Conservation (phyloP, 345 rosid genomes). For the Zanthoxylum bungeanum region DNA sequence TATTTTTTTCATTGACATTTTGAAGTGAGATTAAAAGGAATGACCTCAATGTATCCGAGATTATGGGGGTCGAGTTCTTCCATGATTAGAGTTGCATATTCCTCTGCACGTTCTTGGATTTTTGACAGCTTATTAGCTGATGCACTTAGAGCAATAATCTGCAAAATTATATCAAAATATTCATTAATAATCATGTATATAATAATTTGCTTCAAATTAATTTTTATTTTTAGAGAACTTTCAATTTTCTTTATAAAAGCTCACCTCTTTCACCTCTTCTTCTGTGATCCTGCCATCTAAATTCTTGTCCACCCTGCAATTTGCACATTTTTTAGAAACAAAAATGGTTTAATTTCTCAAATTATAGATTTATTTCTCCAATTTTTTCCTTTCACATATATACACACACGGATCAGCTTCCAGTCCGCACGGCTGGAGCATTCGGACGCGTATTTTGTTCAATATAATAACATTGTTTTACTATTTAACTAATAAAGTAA, state of each 20-base stretch:
- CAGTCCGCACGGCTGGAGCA: no score
- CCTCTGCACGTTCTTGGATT: constrained; percentile 66
- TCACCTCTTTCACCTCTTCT: constrained; percentile 80
- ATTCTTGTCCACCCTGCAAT: constrained; percentile 74
- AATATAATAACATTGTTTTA: no score
- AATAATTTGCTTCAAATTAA: background rate
- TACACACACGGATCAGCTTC: no score
- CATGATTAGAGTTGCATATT: constrained; percentile 84
- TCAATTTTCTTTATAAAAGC: background rate
- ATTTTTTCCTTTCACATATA: no score
- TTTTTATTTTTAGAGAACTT: background rate
- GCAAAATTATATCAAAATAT: constrained; percentile 10
- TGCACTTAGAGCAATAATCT: constrained; percentile 81
- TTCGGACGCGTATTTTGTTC: no score
- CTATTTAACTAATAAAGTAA: no score
- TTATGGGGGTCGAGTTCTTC: constrained; percentile 77
- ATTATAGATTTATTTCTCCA: background rate
- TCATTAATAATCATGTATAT: background rate
- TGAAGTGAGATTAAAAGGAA: background rate
- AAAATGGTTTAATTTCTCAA: background rate
- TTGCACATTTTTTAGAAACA: background rate
- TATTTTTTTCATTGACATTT: background rate
- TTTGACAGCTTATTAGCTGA: constrained; percentile 72
- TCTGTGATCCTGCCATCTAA: constrained; percentile 71
- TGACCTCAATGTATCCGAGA: constrained; percentile 75